These are phyloP conservation scores for Gastrodia elata DNA, from an alignment of 106 monocot genomes.

Conservation along the genomic window DNA sequence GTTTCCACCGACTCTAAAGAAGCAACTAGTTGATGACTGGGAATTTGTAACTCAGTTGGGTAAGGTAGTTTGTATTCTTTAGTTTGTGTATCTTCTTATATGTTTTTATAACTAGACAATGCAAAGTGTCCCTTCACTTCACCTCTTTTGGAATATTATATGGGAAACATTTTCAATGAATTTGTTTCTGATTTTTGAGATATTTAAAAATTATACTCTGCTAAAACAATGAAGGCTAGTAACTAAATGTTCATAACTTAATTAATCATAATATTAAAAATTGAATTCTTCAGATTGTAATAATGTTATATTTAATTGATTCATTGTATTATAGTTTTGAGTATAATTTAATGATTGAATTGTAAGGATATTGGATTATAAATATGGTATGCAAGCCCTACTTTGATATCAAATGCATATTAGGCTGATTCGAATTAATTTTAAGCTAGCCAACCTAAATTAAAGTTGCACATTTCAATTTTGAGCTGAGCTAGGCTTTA, in stretches of 20 bases:
- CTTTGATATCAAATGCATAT: no score
- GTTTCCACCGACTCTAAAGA: slow-evolving; percentile 75
- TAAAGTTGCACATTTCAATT: no score
- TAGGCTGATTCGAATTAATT: no score
- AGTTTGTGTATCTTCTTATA: background rate
- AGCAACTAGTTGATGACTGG: slow-evolving; percentile 91
- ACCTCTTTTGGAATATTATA: background rate
- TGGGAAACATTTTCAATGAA: background rate
- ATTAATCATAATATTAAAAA: background rate
- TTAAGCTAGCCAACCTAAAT: no score
- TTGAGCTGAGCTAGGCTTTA: no score
- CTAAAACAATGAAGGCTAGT: background rate
- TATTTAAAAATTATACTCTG: background rate
- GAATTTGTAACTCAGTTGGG: slow-evolving; percentile 89
- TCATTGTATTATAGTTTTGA: background rate
- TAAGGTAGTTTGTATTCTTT: slow-evolving; percentile 51
- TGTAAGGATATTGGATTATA: background rate
- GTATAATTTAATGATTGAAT: background rate
- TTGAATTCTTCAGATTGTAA: background rate
- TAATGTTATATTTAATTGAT: background rate
- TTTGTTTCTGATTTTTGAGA: background rate
- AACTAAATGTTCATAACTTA: background rate
- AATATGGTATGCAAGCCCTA: no score
- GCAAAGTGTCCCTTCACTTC: background rate
- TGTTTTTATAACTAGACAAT: background rate